Conservation (phyloP, 192 early-diverging fungal species). For the Phlyctochytrium bullatum region DNA sequence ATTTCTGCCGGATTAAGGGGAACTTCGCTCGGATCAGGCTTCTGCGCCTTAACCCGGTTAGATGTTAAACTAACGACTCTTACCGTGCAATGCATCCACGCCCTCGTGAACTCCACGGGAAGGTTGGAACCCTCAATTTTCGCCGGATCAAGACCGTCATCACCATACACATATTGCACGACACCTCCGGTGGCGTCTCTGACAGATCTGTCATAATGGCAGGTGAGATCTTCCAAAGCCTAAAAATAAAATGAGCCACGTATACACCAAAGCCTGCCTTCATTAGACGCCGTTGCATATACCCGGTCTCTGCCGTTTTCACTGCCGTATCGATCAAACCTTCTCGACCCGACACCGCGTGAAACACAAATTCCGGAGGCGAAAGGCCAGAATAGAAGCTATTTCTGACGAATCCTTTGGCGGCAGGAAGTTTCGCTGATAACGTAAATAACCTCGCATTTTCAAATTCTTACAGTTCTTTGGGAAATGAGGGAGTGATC, state of each 20-base stretch:
- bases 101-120: conserved; percentile 86
- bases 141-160: conserved; percentile 94
- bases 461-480: conserved; percentile 71
- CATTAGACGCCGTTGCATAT: conserved; percentile 96
- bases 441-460: conserved; percentile 11
- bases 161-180: conserved; percentile 94
- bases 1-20: too few species aligned
- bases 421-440: conserved; percentile 79
- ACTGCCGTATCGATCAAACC: conserved; percentile 99
- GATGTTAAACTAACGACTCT: too few species aligned
- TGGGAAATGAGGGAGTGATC: conserved; percentile 94
- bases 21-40: too few species aligned
- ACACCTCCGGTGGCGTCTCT: conserved; percentile 87
- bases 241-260: conserved; percentile 23
- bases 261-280: conserved; percentile 52
- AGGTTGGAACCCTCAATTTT: conserved; percentile 84
- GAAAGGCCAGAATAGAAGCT: conserved; percentile 95
- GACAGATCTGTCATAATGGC: conserved; percentile 95
- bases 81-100: conserved; percentile 61
- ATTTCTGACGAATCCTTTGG: conserved; percentile 97
- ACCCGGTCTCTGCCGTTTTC: conserved; percentile 99
- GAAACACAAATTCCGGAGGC: conserved; percentile 97
- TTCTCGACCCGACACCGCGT: conserved; percentile 99
- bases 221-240: conserved; percentile 92
- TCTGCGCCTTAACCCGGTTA: too few species aligned